Evolutionary conservation across 2,329 filamentous ascomycete genomes (phyloP), one percentile per base, ranked within the genome.

Genomic region (Cladosporium sp.): DNA sequence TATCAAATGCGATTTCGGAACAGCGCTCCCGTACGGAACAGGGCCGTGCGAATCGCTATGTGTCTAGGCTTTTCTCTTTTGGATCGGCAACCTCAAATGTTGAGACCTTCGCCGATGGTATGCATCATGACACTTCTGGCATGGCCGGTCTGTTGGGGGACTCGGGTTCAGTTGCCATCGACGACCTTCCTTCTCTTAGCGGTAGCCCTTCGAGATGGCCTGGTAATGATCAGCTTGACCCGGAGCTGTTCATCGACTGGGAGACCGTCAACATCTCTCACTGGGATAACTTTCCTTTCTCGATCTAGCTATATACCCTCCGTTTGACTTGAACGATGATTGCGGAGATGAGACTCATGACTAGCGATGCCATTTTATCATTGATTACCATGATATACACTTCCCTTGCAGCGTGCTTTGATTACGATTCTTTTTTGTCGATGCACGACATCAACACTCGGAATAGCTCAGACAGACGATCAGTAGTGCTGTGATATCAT

Each of bases 1-100:
- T 74, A 14, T 68, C 65, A 13, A 69, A 71, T 21, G 69, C 71
- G 16, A 67, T 72, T 16, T 32, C 66, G 53, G 49, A 58, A 28
- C 61, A 64, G 51, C 61, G 59, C 14, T 62, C 43, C 1, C 48
- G 59, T 21, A 23, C 30, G 2, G 59, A 62, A 18, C 59, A 48
- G 2, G 53, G 48, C 26, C 59, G 59, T n/a, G 48, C 28, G 3
- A 54, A 48, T 18, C 59, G 59, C 23, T 62, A 62, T 32, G 59
- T 62, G 1, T 62, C 59, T 1, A 51, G 59, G 14, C 48, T 62
- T 2, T 62, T 62, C 59, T 62, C 59, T 4, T 36, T 62, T 5
- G 59, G 48, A 5, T 62, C 59, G 11, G 25, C 59, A 1, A 48
- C 46, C 10, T 62, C 59, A 5, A 53, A 34, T 30, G 32, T 48